Percentiles rank a stretch among this genome's conserved stretches.
phyloP scores from a whole-genome alignment of 108 stramenopile species.

The Skeletonema grethae region DNA sequence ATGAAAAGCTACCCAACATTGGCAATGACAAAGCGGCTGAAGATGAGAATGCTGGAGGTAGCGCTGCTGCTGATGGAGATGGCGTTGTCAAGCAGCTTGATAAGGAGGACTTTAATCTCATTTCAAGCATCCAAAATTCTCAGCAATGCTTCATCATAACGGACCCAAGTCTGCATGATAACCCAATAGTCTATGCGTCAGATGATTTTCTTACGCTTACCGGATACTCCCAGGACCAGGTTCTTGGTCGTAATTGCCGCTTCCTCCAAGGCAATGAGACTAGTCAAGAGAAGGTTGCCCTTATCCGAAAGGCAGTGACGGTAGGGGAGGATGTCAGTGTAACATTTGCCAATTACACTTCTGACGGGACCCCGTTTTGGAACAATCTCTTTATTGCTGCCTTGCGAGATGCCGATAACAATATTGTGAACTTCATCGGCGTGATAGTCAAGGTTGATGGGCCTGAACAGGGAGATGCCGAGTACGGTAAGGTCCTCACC shows the following conservation, averaged over 20 bases:
- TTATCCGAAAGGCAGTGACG: constrained; percentile 81
- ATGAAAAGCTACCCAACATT: constrained; percentile 60
- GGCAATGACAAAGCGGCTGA: constrained; percentile 52
- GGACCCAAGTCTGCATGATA: constrained; percentile 94
- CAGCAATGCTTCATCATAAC: constrained; percentile 96
- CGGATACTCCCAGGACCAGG: constrained; percentile 90
- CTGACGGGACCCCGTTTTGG: constrained; percentile 97
- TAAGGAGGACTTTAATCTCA: constrained; percentile 86
- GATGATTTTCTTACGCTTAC: constrained; percentile 89
- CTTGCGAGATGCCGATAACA: constrained; percentile 88
- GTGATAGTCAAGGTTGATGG: constrained; percentile 84
- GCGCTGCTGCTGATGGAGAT: constrained; percentile 20
- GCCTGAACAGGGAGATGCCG: constrained; percentile 74
- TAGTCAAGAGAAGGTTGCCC: constrained; percentile 77
- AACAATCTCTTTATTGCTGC: constrained; percentile 98
- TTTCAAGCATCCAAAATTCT: constrained; percentile 87
- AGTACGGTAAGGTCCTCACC: constrained; percentile 57
- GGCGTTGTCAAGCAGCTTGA: constrained; percentile 54
- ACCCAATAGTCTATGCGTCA: constrained; percentile 93
- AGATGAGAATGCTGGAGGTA: constrained; percentile 36
- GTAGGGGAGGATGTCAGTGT: constrained; percentile 87
- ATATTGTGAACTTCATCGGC: constrained; percentile 95
- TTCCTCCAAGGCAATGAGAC: constrained; percentile 94
- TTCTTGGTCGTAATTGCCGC: constrained; percentile 95
- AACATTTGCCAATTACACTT: constrained; percentile 94